Evolutionary conservation across 352 stramenopile species (phyloP).

Genomic region (Globisporangium spinosum): DNA sequence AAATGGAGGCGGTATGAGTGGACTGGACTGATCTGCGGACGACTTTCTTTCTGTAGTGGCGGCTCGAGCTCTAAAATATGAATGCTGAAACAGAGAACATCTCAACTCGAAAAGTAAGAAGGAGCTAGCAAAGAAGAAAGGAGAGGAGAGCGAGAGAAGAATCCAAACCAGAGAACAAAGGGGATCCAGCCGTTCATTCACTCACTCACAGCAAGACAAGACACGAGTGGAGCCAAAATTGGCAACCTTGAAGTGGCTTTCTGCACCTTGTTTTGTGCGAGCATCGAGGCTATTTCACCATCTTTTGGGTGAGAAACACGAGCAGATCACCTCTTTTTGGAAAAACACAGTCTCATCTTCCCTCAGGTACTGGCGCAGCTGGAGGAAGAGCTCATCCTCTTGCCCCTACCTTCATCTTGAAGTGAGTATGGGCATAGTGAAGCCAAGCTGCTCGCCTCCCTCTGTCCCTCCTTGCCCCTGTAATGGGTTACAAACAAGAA

Average conservation of each 20-base stretch:
- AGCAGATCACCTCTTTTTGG: neutral
- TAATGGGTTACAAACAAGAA: slow-evolving; percentile 13
- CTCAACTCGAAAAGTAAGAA: neutral
- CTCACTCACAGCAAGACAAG: neutral
- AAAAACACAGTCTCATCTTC: slow-evolving; percentile 6
- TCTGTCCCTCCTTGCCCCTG: neutral
- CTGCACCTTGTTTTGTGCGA: neutral
- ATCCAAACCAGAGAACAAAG: neutral
- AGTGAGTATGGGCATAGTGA: slow-evolving; percentile 11
- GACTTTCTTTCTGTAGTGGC: neutral
- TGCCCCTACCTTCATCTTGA: slow-evolving; percentile 5
- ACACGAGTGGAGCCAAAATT: neutral
- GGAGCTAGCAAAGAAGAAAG: neutral
- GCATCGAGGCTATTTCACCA: neutral
- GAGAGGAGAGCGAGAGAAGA: neutral
- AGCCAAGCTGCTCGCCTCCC: slow-evolving; percentile 1
- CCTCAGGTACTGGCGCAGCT: slow-evolving; percentile 7
- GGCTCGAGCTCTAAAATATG: neutral
- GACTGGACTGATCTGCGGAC: neutral
- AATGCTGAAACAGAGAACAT: neutral
- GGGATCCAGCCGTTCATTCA: neutral
- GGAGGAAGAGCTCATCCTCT: slow-evolving; percentile 4
- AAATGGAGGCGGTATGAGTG: neutral
- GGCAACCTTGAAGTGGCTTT: neutral
- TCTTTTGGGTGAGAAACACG: neutral